These are phyloP conservation scores for Aphanomyces stellatus DNA, from an alignment of 352 stramenopile genomes.

Conservation along the genomic window DNA sequence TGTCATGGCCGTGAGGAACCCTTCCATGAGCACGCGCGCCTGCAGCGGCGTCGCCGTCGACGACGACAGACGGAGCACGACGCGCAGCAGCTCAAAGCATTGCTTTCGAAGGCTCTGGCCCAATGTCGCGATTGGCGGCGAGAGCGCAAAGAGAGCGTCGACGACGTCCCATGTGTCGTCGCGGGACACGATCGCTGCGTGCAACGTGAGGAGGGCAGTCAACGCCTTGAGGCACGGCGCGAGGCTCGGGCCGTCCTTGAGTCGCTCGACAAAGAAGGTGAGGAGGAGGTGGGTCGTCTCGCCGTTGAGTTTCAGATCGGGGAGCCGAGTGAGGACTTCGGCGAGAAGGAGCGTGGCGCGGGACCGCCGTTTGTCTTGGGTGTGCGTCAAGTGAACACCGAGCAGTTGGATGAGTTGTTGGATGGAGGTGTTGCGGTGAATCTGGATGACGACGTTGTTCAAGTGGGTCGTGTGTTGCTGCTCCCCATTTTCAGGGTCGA, in stretches of 20 bases:
- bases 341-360: conserved; percentile 76
- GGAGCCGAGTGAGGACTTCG: conserved; percentile 82
- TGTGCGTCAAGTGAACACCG: conserved; percentile 49
- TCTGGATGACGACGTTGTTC: conserved; percentile 84
- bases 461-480: conserved; percentile 74
- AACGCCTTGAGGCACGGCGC: conserved; percentile 64
- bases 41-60: conserved; percentile 22
- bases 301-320: conserved; percentile 63
- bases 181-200: conserved; percentile 44
- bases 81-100: conserved; percentile 74
- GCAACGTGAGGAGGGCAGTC: conserved; percentile 60
- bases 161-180: conserved; percentile 16
- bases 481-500: conserved; percentile 79
- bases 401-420: conserved; percentile 75
- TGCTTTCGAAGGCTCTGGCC: conserved; percentile 80
- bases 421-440: conserved; percentile 65
- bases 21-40: conserved; percentile 43
- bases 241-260: conserved; percentile 80
- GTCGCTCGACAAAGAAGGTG: conserved; percentile 77
- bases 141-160: neutral
- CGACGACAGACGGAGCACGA: conserved; percentile 27
- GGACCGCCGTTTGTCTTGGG: conserved; percentile 70
- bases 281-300: conserved; percentile 68
- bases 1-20: conserved; percentile 77
- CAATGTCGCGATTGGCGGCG: conserved; percentile 71